These are phyloP conservation scores for Astrothelium macrocarpum DNA, from an alignment of 495 filamentous ascomycete species.

Conservation along the genomic window DNA sequence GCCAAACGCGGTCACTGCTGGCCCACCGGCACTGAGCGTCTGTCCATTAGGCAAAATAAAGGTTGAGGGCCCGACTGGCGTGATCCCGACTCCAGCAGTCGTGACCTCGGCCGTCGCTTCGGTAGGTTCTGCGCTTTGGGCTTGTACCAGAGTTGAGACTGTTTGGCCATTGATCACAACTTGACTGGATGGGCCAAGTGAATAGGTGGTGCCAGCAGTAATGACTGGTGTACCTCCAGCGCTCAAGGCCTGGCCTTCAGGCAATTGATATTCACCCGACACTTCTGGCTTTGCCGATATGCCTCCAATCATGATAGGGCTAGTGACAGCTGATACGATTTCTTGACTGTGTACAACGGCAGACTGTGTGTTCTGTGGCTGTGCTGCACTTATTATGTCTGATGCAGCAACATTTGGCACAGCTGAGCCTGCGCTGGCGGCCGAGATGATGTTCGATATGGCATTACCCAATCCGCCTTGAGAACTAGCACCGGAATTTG, in stretches of 20 bases:
- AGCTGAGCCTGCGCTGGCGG: background rate
- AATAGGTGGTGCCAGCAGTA: background rate
- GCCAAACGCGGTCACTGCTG: slow-evolving; percentile 4
- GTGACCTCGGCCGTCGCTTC: background rate
- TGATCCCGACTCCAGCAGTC: background rate
- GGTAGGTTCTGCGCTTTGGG: background rate
- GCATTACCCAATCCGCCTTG: background rate
- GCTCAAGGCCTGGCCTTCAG: background rate
- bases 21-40: slow-evolving; percentile 4
- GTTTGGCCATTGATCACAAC: slow-evolving; percentile 1
- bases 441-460: background rate
- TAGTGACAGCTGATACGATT: background rate
- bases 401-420: background rate
- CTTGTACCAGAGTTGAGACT: background rate
- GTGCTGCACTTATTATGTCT: background rate
- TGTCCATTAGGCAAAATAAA: background rate
- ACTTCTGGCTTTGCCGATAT: background rate
- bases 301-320: background rate
- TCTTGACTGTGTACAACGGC: background rate
- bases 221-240: background rate
- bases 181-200: background rate
- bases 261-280: background rate
- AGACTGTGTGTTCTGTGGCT: background rate
- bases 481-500: background rate
- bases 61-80: background rate